These are phyloP conservation scores for Tolypocladium tundrense DNA, from an alignment of 2,329 filamentous ascomycete species.

Conservation along the genomic window DNA sequence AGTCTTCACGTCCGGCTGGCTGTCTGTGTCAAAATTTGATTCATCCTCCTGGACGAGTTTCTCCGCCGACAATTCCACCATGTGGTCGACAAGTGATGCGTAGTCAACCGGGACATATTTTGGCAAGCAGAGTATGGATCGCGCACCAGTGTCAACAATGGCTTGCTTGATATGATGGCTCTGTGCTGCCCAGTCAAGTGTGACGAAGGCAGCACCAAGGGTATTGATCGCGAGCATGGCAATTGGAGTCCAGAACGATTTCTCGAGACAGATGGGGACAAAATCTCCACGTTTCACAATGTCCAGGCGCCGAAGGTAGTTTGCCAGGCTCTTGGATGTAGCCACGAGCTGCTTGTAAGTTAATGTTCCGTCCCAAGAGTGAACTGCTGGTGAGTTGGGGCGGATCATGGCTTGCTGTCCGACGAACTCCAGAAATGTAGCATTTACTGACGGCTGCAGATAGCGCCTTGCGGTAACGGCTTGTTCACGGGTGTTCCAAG, in stretches of 20 bases:
- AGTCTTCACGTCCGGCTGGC: neutral
- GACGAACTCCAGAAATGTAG: neutral
- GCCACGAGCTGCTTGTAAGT: slow-evolving; percentile 28
- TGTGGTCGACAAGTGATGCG: neutral
- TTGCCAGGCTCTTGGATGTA: slow-evolving; percentile 25
- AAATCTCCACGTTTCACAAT: slow-evolving; percentile 14
- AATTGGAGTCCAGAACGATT: slow-evolving; percentile 23
- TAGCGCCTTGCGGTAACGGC: neutral
- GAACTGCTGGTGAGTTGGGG: slow-evolving; percentile 24
- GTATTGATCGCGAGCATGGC: slow-evolving; percentile 24
- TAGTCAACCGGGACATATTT: neutral
- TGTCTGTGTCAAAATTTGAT: too few relatives aligned
- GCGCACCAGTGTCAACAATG: neutral
- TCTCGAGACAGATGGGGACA: slow-evolving; percentile 25
- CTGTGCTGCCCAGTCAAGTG: slow-evolving; percentile 21
- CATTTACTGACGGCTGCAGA: too few relatives aligned
- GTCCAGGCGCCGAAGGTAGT: slow-evolving; percentile 7
- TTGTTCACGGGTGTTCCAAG: neutral
- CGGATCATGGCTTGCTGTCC: slow-evolving; percentile 18
- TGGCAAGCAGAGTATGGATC: neutral
- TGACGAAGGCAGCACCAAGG: slow-evolving; percentile 19
- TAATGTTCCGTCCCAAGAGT: slow-evolving; percentile 32
- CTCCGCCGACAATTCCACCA: neutral
- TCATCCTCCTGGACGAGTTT: neutral
- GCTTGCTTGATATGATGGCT: slow-evolving; percentile 4